Evolutionary conservation across 257 asterid genomes (phyloP), one percentile per base, ranked within the genome.

Genomic region (Verbena officinalis): DNA sequence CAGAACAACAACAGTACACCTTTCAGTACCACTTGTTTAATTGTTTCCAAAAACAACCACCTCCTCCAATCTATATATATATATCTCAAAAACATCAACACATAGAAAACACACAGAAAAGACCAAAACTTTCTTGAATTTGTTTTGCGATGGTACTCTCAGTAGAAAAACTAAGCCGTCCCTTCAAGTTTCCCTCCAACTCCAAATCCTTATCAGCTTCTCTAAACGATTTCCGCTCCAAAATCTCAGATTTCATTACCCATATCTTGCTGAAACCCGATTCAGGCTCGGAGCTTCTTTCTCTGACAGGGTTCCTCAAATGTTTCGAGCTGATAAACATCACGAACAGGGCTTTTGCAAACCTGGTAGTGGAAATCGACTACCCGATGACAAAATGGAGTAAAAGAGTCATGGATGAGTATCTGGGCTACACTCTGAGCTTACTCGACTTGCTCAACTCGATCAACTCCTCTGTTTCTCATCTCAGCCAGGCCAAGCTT

Each of bases 351-450:
- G 90, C 94, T 20, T 83, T 90, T 13, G 77, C 87, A 0, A 70
- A 73, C 53, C 64, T 87, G 58, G 84, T 65, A 62, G 77, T 74
- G 36, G 81, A 78, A 51, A 50, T 85, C 38, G 91, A 87, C 73
- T 69, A 77, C 48, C 96, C 92, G 12, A 76, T 77, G 78, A 63
- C 14, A 30, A 70, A 40, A 62, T 87, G 88, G 97, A 77, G 84
- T 4, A 53, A 57, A 2, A 45, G 38, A 36, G 76, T 74, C 54
- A 63, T 77, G 3, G 81, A 83, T 12, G 84, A 78, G 24, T 90
- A 81, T 50, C 78, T 83, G 65, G 70, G 58, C 20, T 74, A 79
- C 73, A 78, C 69, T 65, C 59, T 84, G 42, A 71, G 55, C 71
- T 53, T 76, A 38, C 67, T 85, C 45, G 82, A 80, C 51, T 44